Evolutionary conservation across 805 yeast genomes (phyloP), one percentile per base, ranked within the genome.

Genomic region (Yarrowia sp.): DNA sequence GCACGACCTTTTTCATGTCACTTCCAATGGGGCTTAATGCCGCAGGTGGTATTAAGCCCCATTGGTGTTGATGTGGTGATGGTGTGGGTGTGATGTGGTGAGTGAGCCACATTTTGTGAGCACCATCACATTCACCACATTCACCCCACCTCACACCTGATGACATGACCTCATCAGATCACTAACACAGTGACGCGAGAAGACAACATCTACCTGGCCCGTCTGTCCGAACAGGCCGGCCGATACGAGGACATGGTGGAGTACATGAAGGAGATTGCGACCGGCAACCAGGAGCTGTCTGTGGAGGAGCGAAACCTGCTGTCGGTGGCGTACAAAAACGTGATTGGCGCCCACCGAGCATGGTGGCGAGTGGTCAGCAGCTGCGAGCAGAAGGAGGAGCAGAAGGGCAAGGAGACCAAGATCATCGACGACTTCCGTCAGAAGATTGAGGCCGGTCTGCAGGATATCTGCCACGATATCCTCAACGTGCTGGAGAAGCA

Each of bases 231-330:
- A 83, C 99, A 95, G 84, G 98, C 99, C 75, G 99, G 95, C 83
- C 96, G 99, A 82, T 95, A 95, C 80, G 99, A 95, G 83, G 99
- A 95, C 82, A 95, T 95, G 99, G 99, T 95, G 75, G 96, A 90
- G 80, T 92, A 90, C 83, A 95, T 93, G 98, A 95, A 93, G 82
- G 90, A 91, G 68, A 97, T 68, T 93, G 97, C 74, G 90, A 91
- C 73, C 68, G 69, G 72, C 69, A 79, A 78, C 66, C 68, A 73
- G 81, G 99, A 95, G 80, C 83, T 93, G 73, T 88, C 97, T 50
- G 98, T 95, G 69, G 99, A 93, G 83, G 99, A 93, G 83, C 93
- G 99, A 80, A 93, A 93, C 81, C 84, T 93, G 72, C 86, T 93
- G 73, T 90, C 97, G 32, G 99, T 93, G 72, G 99, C 99, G 69